Percentiles rank a stretch among this genome's conserved stretches.
These are phyloP conservation scores for Penicillium brasilianum DNA, from an alignment of 2,329 filamentous ascomycete genomes.

Conservation along the genomic window DNA sequence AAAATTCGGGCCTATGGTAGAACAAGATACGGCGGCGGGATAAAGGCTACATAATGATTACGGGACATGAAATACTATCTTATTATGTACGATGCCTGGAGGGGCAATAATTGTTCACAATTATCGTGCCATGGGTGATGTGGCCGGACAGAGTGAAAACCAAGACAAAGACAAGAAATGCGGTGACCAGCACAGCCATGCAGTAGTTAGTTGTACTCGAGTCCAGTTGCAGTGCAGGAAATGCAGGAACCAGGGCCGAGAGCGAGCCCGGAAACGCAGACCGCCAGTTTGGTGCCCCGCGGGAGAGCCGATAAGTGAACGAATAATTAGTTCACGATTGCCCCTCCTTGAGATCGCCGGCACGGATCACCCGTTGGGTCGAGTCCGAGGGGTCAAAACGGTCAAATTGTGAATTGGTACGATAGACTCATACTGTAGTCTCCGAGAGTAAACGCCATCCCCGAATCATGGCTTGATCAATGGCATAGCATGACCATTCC, in stretches of 20 bases:
- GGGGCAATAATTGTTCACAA: background rate
- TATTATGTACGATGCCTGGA: background rate
- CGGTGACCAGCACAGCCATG: conserved; percentile 1
- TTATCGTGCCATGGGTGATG: background rate
- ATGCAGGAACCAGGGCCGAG: conserved; percentile 1
- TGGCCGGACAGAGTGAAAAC: too few species aligned
- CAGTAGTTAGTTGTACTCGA: background rate
- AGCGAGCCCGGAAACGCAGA: conserved; percentile 9
- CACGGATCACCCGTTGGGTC: conserved; percentile 20
- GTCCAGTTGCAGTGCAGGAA: background rate
- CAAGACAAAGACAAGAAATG: background rate
- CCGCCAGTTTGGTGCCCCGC: conserved; percentile 15
- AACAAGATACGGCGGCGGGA: too few species aligned
- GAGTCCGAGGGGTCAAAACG: conserved; percentile 15
- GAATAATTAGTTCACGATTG: background rate
- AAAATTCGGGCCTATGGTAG: background rate
- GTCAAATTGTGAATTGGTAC: too few species aligned
- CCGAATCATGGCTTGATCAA: background rate
- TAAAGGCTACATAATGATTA: background rate
- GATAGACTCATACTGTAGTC: too few species aligned
- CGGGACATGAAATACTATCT: background rate
- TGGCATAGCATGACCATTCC: background rate
- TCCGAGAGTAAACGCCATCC: background rate
- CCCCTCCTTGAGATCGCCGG: conserved; percentile 7
- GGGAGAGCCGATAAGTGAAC: background rate